These are phyloP conservation scores for Astrephomene gubernaculifera DNA, from an alignment of 139 green algal species.

Conservation along the genomic window DNA sequence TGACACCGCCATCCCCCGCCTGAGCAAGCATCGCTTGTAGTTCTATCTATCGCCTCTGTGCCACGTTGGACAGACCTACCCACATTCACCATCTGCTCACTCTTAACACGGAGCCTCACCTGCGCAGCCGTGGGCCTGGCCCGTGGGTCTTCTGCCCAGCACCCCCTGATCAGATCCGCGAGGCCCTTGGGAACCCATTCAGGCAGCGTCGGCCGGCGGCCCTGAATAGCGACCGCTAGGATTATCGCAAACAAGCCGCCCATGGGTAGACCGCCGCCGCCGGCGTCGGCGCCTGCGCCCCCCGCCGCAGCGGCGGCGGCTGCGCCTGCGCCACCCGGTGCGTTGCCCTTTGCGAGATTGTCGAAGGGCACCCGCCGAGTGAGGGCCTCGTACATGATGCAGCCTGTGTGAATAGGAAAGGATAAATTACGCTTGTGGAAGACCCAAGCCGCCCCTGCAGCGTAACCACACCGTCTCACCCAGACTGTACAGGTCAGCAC, in stretches of 20 bases:
- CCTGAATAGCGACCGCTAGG: conserved; percentile 73
- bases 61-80: not conserved
- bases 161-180: conserved; percentile 49
- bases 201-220: conserved; percentile 62
- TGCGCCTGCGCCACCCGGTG: too few species aligned
- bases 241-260: conserved; percentile 67
- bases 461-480: too few species aligned
- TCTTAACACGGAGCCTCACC: conserved; percentile 43
- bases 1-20: too few species aligned
- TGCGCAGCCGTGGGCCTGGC: conserved; percentile 66
- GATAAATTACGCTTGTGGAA: too few species aligned
- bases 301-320: too few species aligned
- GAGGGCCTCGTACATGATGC: conserved; percentile 73
- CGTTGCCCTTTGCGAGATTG: not conserved
- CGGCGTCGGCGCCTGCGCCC: too few species aligned
- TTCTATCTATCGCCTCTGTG: too few species aligned
- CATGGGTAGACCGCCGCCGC: too few species aligned
- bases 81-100: not conserved
- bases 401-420: conserved; percentile 53
- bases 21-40: too few species aligned
- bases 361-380: conserved; percentile 28
- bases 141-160: conserved; percentile 72
- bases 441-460: too few species aligned
- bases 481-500: conserved; percentile 67
- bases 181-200: conserved; percentile 46